These are phyloP conservation scores for Bullera alba DNA, from an alignment of 768 basidiomycete species.

Conservation along the genomic window DNA sequence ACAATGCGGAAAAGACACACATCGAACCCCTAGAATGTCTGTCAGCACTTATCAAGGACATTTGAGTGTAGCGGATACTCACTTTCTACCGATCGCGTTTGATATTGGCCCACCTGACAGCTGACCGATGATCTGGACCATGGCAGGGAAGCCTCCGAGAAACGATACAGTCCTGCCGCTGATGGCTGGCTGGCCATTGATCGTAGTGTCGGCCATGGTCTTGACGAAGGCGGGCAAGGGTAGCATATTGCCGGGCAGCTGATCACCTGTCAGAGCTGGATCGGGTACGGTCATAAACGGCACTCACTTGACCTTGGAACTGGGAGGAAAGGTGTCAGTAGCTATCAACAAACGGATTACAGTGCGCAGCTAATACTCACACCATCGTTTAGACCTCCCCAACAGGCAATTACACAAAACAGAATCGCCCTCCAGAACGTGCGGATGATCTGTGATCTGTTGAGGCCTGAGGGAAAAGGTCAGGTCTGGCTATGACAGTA, in stretches of 20 bases:
- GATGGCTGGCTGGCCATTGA: not conserved
- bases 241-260: not conserved
- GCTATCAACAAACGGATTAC: not conserved
- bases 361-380: not conserved
- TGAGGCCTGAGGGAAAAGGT: not conserved
- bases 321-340: not conserved
- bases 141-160: not conserved
- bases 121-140: not conserved
- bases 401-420: not conserved
- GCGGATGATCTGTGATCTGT: not conserved
- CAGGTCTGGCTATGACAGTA: not conserved
- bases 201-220: constrained; percentile 1
- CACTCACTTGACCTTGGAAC: not conserved
- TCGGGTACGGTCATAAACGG: not conserved
- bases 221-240: not conserved
- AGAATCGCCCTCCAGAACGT: not conserved
- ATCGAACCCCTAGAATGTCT: not conserved
- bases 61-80: not conserved
- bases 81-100: not conserved
- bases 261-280: not conserved
- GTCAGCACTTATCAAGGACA: not conserved
- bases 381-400: not conserved
- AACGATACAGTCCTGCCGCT: not conserved
- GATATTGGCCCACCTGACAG: not conserved
- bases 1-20: not conserved